Evolutionary conservation across 2,329 filamentous ascomycete species (phyloP).

Genomic region (Catunica adiposa): DNA sequence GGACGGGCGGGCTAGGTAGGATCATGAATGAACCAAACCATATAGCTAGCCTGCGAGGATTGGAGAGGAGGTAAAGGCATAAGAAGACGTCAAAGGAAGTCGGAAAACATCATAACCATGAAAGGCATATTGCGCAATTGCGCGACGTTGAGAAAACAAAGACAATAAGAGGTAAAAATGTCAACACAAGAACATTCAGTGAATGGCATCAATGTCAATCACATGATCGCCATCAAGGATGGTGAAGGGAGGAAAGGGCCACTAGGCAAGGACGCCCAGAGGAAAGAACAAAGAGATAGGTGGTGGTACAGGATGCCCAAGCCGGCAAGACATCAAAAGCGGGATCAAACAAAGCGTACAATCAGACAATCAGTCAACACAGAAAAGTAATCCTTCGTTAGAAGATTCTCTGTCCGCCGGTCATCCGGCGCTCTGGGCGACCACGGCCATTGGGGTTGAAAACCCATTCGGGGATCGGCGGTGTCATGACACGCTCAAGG

Average conservation of each 20-base stretch:
- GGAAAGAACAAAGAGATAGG: not conserved
- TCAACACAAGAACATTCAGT: not conserved
- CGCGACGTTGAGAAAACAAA: not conserved
- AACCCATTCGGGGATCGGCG: slow-evolving; percentile 46
- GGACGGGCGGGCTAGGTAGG: not conserved
- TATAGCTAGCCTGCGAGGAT: not conserved
- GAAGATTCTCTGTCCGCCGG: slow-evolving; percentile 1
- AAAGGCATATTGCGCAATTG: not conserved
- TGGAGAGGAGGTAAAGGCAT: not conserved
- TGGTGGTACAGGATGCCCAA: not conserved
- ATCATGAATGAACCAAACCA: not conserved
- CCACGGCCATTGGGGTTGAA: slow-evolving; percentile 36
- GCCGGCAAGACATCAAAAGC: not conserved
- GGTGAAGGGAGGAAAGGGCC: not conserved
- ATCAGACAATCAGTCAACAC: not conserved
- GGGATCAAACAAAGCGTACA: not conserved
- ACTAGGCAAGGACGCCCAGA: not conserved
- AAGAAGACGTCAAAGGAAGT: not conserved
- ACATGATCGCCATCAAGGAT: not conserved
- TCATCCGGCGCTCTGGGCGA: not conserved
- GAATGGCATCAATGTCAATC: not conserved
- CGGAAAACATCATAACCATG: slow-evolving; percentile 1
- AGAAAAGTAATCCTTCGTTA: not conserved
- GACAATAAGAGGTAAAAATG: not conserved
- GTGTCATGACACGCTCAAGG: slow-evolving; percentile 35